Percentiles rank a stretch among this genome's conserved stretches.
Conservation (phyloP, 2,329 filamentous ascomycete species). For the Xylariomycetidae sp. region DNA sequence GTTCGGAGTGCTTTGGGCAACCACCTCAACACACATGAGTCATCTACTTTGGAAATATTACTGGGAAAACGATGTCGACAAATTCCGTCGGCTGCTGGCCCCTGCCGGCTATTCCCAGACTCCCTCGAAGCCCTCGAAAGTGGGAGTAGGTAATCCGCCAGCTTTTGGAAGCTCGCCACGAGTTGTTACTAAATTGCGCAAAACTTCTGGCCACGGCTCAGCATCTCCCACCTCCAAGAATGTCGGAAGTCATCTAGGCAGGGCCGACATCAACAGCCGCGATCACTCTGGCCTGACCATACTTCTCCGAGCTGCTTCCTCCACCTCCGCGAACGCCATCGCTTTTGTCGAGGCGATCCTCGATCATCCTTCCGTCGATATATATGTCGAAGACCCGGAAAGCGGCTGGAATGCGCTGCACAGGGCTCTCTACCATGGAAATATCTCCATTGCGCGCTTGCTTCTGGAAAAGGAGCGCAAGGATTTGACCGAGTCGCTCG, state of each 20-base stretch:
- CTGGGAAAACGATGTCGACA: constrained; percentile 96
- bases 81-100: constrained; percentile 83
- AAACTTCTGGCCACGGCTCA: constrained; percentile 45
- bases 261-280: constrained; percentile 76
- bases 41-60: constrained; percentile 95
- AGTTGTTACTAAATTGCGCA: constrained; percentile 44
- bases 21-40: constrained; percentile 69
- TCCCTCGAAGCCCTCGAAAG: constrained; percentile 47
- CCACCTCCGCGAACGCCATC: constrained; percentile 61
- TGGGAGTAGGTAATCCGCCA: constrained; percentile 35
- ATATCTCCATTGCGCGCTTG: constrained; percentile 77
- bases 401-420: constrained; percentile 96
- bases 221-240: constrained; percentile 40
- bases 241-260: constrained; percentile 36
- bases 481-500: constrained; percentile 56
- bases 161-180: constrained; percentile 47
- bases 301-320: constrained; percentile 79
- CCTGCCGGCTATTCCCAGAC: constrained; percentile 55
- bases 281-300: constrained; percentile 79
- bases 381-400: constrained; percentile 83
- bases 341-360: constrained; percentile 76
- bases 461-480: constrained; percentile 74
- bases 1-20: constrained; percentile 49
- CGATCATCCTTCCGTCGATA: constrained; percentile 75
- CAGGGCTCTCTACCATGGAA: constrained; percentile 83